Conservation (phyloP, 345 rosid species). For the Hirschfeldia incana region DNA sequence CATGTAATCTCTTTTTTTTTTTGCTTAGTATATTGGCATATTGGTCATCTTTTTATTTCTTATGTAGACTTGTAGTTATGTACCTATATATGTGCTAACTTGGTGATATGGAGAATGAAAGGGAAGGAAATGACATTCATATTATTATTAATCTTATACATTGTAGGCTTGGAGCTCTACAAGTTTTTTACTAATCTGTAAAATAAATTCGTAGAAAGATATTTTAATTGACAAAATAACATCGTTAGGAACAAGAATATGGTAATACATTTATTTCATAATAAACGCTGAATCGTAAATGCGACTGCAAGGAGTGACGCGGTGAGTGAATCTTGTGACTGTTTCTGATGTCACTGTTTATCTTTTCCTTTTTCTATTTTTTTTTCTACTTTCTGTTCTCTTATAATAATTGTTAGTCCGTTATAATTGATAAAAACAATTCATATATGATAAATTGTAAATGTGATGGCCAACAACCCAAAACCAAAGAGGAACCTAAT, state of each 20-base stretch:
- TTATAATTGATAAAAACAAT: slow-evolving; percentile 9
- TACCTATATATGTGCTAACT: neutral
- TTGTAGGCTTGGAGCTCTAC: neutral
- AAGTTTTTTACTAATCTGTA: neutral
- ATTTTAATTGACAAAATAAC: neutral
- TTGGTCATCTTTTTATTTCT: neutral
- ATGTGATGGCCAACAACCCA: slow-evolving; percentile 33
- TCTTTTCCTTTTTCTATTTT: slow-evolving; percentile 42
- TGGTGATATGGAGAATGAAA: neutral
- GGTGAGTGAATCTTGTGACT: slow-evolving; percentile 45
- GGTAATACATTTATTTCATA: neutral
- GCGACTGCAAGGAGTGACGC: slow-evolving; percentile 31
- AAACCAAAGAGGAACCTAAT: slow-evolving; percentile 58
- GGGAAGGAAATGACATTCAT: neutral
- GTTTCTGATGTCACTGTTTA: slow-evolving; percentile 48
- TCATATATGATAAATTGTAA: slow-evolving; percentile 11
- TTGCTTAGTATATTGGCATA: no score
- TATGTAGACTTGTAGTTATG: neutral
- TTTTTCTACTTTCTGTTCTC: slow-evolving; percentile 42
- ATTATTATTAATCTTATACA: neutral
- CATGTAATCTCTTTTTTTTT: no score
- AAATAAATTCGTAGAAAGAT: neutral
- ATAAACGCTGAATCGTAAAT: slow-evolving; percentile 21
- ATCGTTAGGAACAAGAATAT: slow-evolving; percentile 17
- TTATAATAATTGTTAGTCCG: slow-evolving; percentile 38